Base-by-base conservation (phyloP, 495 filamentous ascomycete genomes). In the Penicillium soppii region DNA sequence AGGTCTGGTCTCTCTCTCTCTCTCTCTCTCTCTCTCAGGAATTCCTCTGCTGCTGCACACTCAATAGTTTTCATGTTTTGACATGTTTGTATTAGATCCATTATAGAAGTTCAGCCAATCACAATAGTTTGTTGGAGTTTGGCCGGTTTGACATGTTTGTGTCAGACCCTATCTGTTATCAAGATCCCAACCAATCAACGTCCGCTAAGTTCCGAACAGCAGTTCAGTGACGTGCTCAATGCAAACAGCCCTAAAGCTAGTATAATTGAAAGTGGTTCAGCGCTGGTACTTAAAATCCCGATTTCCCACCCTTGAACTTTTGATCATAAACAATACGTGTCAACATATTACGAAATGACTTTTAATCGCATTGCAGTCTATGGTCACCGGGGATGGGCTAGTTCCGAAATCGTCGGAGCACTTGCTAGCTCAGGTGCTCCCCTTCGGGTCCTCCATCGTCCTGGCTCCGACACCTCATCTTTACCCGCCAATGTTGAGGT, bases 321-420 rank as follows among this genome's bases (percentile, higher is more conserved):
- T 32, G 5, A 32, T 32, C 10, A 7, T 12, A 12, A 12, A 10
- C 29, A 32, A 12, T 32, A 7, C 29, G 10, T 10, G 29, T 12
- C 29, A 5, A 32, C 4, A 36, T 32, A 32, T 32, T 32, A 32
- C 10, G 13, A 7, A 3, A 62, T 62, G 59, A 6, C 48, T 10
- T 62, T 51, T 30, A 62, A 62, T 40, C 52, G 59, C 20, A 47
- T 62, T 17, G 59, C 59, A 23, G 51, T 64, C 22, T 64, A 64
- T 23, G 57, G 47, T 19, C 61, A 64, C 47, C 57, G 57, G 12
- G 61, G 61, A 15, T 64, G 42, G 35, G 57, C 30, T 23, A 50
- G 61, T 45, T 64, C 61, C 9, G 30, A 20, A 9, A 47, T 64
- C 25, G 47, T 58, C 20, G 29, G 22, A 13, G 54, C 57, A 22